Evolutionary conservation across 1,284 basidiomycete genomes (phyloP).

Genomic region (Stygiomarasmius scandens): DNA sequence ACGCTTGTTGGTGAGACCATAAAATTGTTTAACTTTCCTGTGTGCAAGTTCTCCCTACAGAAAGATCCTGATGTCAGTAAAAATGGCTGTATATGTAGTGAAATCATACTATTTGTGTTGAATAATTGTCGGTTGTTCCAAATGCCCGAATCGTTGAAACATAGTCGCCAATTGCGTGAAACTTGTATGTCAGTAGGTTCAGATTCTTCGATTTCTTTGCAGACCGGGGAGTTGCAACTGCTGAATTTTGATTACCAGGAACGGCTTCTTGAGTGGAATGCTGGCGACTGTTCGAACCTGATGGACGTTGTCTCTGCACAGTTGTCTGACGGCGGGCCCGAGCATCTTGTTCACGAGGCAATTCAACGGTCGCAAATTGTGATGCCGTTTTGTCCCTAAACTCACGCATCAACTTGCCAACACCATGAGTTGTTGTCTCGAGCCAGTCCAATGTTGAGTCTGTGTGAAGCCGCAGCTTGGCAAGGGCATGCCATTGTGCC

Average conservation of each 20-base stretch:
- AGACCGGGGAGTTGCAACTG: too few relatives aligned
- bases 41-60: conserved; percentile 35
- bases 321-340: conserved; percentile 1
- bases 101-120: conserved; percentile 24
- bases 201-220: conserved; percentile 13
- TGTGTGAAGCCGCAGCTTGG: conserved; percentile 28
- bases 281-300: not conserved
- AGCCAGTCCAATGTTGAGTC: not conserved
- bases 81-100: not conserved
- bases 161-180: conserved; percentile 13
- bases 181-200: conserved; percentile 15
- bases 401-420: conserved; percentile 6
- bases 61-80: not conserved
- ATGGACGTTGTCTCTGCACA: too few relatives aligned
- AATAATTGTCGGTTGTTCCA: conserved; percentile 18
- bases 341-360: conserved; percentile 5
- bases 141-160: not conserved
- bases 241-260: not conserved
- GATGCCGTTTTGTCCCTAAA: not conserved
- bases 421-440: not conserved
- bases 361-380: not conserved
- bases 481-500: conserved; percentile 15
- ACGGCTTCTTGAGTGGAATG: not conserved
- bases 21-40: conserved; percentile 29
- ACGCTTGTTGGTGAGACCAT: conserved; percentile 19